Base-by-base conservation (phyloP, 352 stramenopile species). In the Phytophthora rubi region DNA sequence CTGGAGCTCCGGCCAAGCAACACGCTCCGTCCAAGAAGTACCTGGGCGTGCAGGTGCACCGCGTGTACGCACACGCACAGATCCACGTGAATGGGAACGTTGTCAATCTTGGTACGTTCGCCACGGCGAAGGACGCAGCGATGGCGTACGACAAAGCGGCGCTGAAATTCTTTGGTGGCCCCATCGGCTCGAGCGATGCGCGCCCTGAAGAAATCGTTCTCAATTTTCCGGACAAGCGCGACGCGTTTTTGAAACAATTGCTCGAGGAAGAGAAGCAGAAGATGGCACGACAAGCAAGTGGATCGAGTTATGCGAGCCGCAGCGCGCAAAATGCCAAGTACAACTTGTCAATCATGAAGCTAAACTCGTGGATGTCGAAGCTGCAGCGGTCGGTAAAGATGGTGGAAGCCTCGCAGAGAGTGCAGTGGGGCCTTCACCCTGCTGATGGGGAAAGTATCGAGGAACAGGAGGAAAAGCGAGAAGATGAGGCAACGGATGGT, bases 71-170 rank as follows among this genome's bases (percentile, higher is more conserved):
- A 1, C 83, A 94, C 37, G 88, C 88, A 16, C 86, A 95, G 59
- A 92, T 95, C 59, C 75, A 86, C 39, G 84, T 95, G 18, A 81
- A 92, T n/a, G 83, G 83, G 42, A 90, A 92, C 62, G 59, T 88
- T n/a, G 70, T 93, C 6, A 91, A 92, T 58, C 65, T 95, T 48
- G 88, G 88, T 6, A 90, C 81, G 47, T 95, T 92, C 60, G 55
- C 84, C 2, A 92, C 75, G 9, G 77, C 83, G 0, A 80, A 86
- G 53, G 86, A 95, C 37, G 88, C 88, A 3, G 88, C 86, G 7
- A 75, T 89, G 42, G 88, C 88, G n/a, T 95, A 95, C 53, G 88
- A 95, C 63, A 92, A 91, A 60, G 88, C 86, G 2, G 85, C 86
- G 9, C 68, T 92, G 23, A 88, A 85, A 62, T 90, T 90, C 60